Evolutionary conservation across 345 rosid genomes (phyloP), one percentile per base, ranked within the genome.

Genomic region (Garcia nutans): DNA sequence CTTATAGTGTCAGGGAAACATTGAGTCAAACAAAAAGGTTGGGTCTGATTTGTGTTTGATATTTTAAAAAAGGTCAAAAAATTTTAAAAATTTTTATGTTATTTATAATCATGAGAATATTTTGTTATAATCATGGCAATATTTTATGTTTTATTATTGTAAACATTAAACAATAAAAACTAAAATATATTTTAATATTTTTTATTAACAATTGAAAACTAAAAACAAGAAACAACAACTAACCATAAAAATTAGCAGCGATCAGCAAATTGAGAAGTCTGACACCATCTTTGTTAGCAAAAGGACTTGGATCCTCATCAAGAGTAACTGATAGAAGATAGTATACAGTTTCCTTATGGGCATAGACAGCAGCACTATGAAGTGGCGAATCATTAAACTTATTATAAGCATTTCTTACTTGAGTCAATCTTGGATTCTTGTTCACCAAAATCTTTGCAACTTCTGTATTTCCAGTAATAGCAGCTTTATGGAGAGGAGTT

Each of bases 401-500:
- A 0, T 54, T 49, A 0, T 3, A 0, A 3, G 0, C 0, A 28
- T 52, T 20, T 31, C 31, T 24, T 10, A 12, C 58, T 54, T 54
- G 58, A 54, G 58, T 54, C n/a, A 54, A 54, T 54, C 8, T 54
- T 6, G 37, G 26, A 42, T 70, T 60, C 62, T 70, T 71, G 0
- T 17, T 5, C 54, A 79, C 42, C 41, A 79, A 26, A 19, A 56
- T n/a, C 73, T 22, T 75, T 0, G 61, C 82, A 13, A 20, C 61
- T 24, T 24, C 50, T 42, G 59, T 42, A 37, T 45, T 75, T 37
- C 79, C 82, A 20, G 22, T 44, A 0, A 47, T 44, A 11, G 76
- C 82, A 12, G 82, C 82, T 70, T 23, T 0, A 67, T 79, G 79
- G 22, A 75, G 79, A 9, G 76, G 57, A 8, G 77, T 72, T 3